Evolutionary conservation across 2,329 filamentous ascomycete genomes (phyloP).

Genomic region (Pezicula carpinea): DNA sequence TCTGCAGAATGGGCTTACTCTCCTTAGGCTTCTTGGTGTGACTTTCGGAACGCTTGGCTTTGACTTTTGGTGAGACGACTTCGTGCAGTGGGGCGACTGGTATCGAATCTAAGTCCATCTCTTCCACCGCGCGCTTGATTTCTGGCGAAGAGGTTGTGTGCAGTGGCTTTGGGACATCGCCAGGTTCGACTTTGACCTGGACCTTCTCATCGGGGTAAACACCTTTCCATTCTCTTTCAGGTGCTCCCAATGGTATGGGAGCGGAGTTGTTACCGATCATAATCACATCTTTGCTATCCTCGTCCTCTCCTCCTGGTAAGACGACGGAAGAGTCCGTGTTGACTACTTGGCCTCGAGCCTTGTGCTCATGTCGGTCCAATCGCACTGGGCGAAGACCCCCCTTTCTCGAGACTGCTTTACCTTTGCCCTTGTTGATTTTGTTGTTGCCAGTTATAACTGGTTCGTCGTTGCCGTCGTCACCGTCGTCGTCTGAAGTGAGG

Average conservation of each 20-base stretch:
- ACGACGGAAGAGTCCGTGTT: conserved; percentile 14
- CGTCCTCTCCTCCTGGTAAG: conserved; percentile 1
- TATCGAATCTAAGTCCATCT: too few relatives aligned
- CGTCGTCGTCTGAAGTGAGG: conserved; percentile 15
- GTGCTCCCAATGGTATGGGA: background rate
- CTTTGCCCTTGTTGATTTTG: conserved; percentile 11
- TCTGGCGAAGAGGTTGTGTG: background rate
- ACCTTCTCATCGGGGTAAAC: conserved; percentile 7
- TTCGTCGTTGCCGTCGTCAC: conserved; percentile 7
- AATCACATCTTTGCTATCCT: conserved; percentile 4
- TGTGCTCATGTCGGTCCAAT: conserved; percentile 25
- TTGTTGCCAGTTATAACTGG: conserved; percentile 3
- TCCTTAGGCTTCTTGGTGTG: conserved; percentile 9
- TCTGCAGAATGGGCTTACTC: conserved; percentile 40
- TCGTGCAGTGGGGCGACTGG: background rate
- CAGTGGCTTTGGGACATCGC: background rate
- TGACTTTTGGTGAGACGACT: background rate
- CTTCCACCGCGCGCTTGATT: background rate
- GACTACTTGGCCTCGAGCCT: conserved; percentile 24
- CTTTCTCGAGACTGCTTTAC: conserved; percentile 2
- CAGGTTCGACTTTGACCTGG: background rate
- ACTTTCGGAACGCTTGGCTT: background rate
- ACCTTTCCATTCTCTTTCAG: conserved; percentile 3
- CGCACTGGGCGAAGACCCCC: conserved; percentile 24
- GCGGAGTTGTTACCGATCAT: background rate